Evolutionary conservation across 495 filamentous ascomycete species (phyloP).

Genomic region (Penicillium ochrochloron): DNA sequence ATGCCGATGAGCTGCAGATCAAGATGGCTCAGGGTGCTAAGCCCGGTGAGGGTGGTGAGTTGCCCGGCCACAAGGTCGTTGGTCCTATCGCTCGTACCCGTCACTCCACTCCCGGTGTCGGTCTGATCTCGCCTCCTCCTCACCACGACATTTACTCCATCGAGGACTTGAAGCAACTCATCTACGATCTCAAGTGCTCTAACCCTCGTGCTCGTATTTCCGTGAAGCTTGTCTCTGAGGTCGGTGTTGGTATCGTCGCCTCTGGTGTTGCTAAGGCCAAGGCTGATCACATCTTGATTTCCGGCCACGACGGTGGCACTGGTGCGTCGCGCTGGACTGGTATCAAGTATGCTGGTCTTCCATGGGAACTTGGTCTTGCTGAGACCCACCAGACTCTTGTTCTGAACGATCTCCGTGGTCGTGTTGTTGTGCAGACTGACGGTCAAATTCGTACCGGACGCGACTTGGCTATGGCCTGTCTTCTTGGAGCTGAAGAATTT

Average conservation of each 20-base stretch:
- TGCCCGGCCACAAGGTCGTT: conserved; percentile 98
- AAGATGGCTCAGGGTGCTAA: conserved; percentile 99
- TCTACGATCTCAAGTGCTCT: conserved; percentile 98
- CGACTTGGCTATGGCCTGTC: conserved; percentile 93
- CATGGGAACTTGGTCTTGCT: conserved; percentile 97
- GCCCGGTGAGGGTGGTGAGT: conserved; percentile 97
- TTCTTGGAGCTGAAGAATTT: conserved; percentile 97
- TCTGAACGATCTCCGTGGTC: conserved; percentile 94
- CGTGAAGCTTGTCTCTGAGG: conserved; percentile 98
- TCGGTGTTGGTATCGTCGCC: conserved; percentile 96
- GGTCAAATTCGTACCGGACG: conserved; percentile 93
- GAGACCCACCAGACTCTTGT: conserved; percentile 99
- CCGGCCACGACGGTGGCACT: conserved; percentile 97
- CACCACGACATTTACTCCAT: conserved; percentile 99
- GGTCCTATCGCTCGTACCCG: conserved; percentile 94
- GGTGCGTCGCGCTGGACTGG: conserved; percentile 98
- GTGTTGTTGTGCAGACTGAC: conserved; percentile 97
- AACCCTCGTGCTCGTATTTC: conserved; percentile 95
- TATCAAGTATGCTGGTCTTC: conserved; percentile 98
- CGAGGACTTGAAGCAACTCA: conserved; percentile 97
- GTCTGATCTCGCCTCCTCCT: conserved; percentile 96
- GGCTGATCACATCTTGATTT: conserved; percentile 97
- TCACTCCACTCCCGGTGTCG: conserved; percentile 98
- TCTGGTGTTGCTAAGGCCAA: conserved; percentile 99
- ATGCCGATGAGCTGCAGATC: conserved; percentile 98